Evolutionary conservation across 2,329 filamentous ascomycete species (phyloP).

Genomic region (Phaeosphaeria sp.): DNA sequence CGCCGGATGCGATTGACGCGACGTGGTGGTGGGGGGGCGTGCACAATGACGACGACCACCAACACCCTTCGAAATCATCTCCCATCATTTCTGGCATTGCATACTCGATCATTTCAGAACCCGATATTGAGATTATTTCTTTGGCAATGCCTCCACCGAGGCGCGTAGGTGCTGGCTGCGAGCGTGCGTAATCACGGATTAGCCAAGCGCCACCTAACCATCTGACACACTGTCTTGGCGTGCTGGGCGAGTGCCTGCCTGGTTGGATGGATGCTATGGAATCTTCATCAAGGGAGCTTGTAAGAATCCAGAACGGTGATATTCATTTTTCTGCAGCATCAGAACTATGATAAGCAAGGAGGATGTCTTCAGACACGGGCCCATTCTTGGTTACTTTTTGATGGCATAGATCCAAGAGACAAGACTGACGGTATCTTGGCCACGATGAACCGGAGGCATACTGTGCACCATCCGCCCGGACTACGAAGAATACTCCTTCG

Average conservation of each 20-base stretch:
- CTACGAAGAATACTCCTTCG: too few species aligned
- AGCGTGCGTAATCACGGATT: background rate
- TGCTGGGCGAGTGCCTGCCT: background rate
- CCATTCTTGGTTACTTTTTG: background rate
- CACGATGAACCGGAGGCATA: too few species aligned
- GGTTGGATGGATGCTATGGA: too few species aligned
- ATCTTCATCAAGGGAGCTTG: background rate
- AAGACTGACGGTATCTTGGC: background rate
- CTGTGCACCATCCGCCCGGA: too few species aligned
- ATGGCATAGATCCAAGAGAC: background rate
- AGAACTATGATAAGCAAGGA: background rate
- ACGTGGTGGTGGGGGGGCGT: background rate
- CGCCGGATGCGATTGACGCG: constrained; percentile 2
- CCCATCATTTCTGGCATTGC: background rate
- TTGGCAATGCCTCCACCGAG: background rate
- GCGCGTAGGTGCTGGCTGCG: background rate
- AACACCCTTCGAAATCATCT: background rate
- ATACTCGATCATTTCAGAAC: background rate
- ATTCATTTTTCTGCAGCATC: background rate
- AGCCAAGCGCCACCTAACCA: background rate
- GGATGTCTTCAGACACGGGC: background rate
- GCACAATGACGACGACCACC: background rate
- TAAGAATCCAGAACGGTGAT: background rate
- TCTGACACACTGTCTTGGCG: background rate
- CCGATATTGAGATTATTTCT: background rate